Base-by-base conservation (phyloP, 768 basidiomycete genomes). In the Tulasnella sp. region DNA sequence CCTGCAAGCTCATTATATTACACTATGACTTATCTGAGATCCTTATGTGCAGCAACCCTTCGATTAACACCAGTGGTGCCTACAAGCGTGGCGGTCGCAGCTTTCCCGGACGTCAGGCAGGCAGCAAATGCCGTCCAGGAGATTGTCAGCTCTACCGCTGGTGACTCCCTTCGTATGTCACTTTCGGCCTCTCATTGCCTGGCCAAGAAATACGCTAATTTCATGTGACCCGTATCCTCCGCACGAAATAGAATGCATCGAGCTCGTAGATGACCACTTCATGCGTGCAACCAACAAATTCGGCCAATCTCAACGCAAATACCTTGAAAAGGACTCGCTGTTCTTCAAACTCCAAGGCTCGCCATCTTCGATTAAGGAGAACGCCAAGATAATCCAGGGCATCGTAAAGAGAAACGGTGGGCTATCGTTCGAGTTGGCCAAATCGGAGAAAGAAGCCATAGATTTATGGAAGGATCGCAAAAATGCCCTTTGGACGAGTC, bases 261-360 rank as follows among this genome's bases (percentile, higher is more conserved):
- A 96, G 66, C 79, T 93, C 7, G 72, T 92, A 2, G 92, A 94
- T 65, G 84, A 86, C 59, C 71, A 79, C 55, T 83, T 86, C 81
- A 88, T 92, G 82, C 69, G 75, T 31, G 87, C 87, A 8, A 82
- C 88, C 68, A 85, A 90, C 68, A 66, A 70, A 11, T 81, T 78
- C 21, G 85, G 87, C 24, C 56, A 71, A 81, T 46, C 78, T 79
- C 59, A 69, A 68, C 62, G 54, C 74, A 80, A 46, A 61, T 87
- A 84, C 67, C 84, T 84, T 2, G 81, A 82, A 19, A 72, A 77
- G 62, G 89, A 92, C 66, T 84, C 84, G 0, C 77, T 96, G 9
- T 91, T 96, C 73, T 89, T 97, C 77, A 93, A 94, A 69, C 79
- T 96, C 53, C 89, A 92, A 68, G 91, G 91, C 2, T 81, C 87